A percentile compares a stretch with the other conserved stretches of the same genome.
Evolutionary conservation across 2,329 filamentous ascomycete species (phyloP).

Genomic region (Sporothrix brunneoviolacea): DNA sequence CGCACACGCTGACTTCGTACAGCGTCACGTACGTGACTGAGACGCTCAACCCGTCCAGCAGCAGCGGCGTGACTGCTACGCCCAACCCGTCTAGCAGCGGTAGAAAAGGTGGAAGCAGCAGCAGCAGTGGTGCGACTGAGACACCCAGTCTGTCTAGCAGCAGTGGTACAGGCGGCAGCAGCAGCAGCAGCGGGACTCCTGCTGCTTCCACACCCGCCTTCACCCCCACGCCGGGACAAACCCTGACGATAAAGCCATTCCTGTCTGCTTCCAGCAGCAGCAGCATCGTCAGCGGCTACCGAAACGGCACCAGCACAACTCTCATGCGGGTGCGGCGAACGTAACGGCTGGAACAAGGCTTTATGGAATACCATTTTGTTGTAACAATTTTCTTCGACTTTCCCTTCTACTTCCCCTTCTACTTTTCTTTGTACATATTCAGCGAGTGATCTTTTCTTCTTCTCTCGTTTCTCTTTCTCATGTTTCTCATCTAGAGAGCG

Average conservation of each 20-base stretch:
- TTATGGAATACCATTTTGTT: neutral
- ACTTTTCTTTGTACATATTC: neutral
- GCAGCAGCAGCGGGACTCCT: neutral
- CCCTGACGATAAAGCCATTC: slow-evolving; percentile 3
- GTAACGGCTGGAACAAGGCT: no score
- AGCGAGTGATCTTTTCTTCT: neutral
- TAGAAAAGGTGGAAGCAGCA: neutral
- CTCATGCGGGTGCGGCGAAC: neutral
- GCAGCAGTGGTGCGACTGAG: neutral
- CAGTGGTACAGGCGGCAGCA: neutral
- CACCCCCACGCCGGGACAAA: neutral
- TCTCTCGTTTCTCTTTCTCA: neutral
- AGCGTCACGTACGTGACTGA: neutral
- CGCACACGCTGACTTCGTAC: neutral
- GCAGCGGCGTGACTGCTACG: neutral
- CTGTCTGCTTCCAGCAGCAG: neutral
- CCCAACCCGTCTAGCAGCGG: no score
- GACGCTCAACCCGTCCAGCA: neutral
- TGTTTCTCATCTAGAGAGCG: no score
- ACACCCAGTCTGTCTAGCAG: neutral
- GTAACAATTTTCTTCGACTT: neutral
- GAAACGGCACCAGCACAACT: neutral
- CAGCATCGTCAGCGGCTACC: neutral
- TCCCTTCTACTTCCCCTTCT: neutral
- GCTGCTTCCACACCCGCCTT: neutral